phyloP scores from a whole-genome alignment of 305 asterid species.

The Salvia sclarea region DNA sequence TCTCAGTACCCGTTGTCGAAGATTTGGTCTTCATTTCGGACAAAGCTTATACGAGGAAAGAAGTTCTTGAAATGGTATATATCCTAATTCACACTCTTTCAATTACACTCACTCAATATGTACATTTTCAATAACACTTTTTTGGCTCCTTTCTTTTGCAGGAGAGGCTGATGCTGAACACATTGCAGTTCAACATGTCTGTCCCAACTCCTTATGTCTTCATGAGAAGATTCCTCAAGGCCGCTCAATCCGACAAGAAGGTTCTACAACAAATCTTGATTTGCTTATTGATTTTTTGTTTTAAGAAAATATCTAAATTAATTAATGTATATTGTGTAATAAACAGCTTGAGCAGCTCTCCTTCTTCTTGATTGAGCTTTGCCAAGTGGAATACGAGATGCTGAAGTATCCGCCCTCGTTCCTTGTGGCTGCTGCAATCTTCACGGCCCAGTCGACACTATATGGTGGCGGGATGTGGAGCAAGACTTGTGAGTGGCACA shows the following conservation, averaged over 20 bases:
- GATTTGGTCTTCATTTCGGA: slow-evolving; percentile 84
- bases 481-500: slow-evolving; percentile 82
- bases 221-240: slow-evolving; percentile 82
- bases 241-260: slow-evolving; percentile 87
- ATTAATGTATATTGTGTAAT: not conserved
- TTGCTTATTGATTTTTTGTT: not conserved
- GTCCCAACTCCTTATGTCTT: slow-evolving; percentile 90
- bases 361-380: slow-evolving; percentile 83
- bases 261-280: slow-evolving; percentile 31
- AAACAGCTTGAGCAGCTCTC: slow-evolving; percentile 74
- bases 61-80: slow-evolving; percentile 80
- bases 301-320: too few species aligned
- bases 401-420: slow-evolving; percentile 73
- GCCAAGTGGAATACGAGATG: slow-evolving; percentile 90
- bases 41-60: slow-evolving; percentile 77
- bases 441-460: slow-evolving; percentile 71
- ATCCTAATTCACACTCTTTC: not conserved
- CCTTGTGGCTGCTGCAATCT: slow-evolving; percentile 79
- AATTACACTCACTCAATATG: not conserved
- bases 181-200: slow-evolving; percentile 82
- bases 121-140: not conserved
- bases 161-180: slow-evolving; percentile 88
- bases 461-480: slow-evolving; percentile 73
- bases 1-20: slow-evolving; percentile 80
- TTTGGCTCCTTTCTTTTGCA: slow-evolving; percentile 23